Conservation (phyloP, 2,329 filamentous ascomycete species). For the Metarhizium rileyi region DNA sequence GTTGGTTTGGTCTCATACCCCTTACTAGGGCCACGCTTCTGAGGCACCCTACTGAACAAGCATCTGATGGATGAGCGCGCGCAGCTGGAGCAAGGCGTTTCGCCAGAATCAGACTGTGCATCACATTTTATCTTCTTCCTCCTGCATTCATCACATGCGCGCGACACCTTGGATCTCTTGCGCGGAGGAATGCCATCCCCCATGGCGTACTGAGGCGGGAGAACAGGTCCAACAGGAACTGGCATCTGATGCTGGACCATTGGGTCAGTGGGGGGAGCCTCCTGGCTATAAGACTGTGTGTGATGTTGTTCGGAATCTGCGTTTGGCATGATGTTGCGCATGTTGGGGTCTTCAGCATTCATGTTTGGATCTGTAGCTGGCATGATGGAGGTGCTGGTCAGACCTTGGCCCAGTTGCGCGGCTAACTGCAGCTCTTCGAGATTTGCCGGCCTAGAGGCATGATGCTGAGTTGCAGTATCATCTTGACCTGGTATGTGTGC, state of each 20-base stretch:
- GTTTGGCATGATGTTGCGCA: slow-evolving; percentile 36
- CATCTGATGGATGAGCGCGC: slow-evolving; percentile 66
- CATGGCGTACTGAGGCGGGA: slow-evolving; percentile 28
- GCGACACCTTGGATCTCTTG: slow-evolving; percentile 77
- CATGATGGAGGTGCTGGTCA: slow-evolving; percentile 39
- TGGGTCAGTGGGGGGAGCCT: slow-evolving; percentile 24
- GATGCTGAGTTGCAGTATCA: slow-evolving; percentile 29
- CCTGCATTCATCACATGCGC: slow-evolving; percentile 81
- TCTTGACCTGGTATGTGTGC: slow-evolving; percentile 21
- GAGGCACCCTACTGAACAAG: slow-evolving; percentile 76
- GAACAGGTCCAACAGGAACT: slow-evolving; percentile 25
- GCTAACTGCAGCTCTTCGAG: slow-evolving; percentile 49
- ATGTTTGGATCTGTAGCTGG: slow-evolving; percentile 35
- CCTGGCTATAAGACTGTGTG: slow-evolving; percentile 27
- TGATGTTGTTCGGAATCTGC: slow-evolving; percentile 30
- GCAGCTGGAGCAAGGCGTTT: slow-evolving; percentile 73
- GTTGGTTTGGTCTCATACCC: slow-evolving; percentile 40
- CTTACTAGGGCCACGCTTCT: slow-evolving; percentile 84
- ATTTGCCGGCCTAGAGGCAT: slow-evolving; percentile 33
- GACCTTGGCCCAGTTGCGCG: slow-evolving; percentile 45
- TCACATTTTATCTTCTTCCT: slow-evolving; percentile 89
- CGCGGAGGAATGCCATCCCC: slow-evolving; percentile 55
- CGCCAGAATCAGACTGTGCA: slow-evolving; percentile 62
- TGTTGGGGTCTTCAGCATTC: slow-evolving; percentile 31
- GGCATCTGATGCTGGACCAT: slow-evolving; percentile 27